Evolutionary conservation across 2,329 filamentous ascomycete species (phyloP).

Genomic region (Aureobasidium sp.): DNA sequence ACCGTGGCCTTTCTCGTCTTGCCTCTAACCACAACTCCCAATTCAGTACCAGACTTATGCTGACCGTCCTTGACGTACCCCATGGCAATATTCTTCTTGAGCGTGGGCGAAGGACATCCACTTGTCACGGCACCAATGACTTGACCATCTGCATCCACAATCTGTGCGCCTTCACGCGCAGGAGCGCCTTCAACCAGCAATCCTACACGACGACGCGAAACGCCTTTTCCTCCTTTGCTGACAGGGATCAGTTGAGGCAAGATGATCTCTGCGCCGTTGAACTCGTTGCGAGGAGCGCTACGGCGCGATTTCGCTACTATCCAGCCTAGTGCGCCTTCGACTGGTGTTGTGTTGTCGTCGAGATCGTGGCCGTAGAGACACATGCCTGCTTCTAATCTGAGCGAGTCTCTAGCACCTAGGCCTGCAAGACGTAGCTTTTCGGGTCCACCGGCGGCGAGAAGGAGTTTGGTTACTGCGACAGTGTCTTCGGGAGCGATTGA

Average conservation of each 20-base stretch:
- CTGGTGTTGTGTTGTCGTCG: constrained; percentile 66
- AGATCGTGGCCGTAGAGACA: constrained; percentile 99
- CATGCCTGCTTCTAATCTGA: constrained; percentile 94
- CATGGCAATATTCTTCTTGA: constrained; percentile 93
- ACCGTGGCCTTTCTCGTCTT: constrained; percentile 68
- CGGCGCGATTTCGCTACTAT: constrained; percentile 75
- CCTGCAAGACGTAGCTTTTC: constrained; percentile 74
- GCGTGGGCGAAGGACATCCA: constrained; percentile 78
- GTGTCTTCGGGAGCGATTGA: constrained; percentile 66
- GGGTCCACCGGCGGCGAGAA: constrained; percentile 52
- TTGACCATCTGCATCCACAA: constrained; percentile 58
- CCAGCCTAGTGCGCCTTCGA: constrained; percentile 65
- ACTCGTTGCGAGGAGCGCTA: constrained; percentile 49
- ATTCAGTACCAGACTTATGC: constrained; percentile 77
- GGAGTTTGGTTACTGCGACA: constrained; percentile 58
- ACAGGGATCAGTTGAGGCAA: constrained; percentile 67
- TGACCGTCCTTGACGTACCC: constrained; percentile 75
- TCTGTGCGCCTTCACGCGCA: constrained; percentile 78
- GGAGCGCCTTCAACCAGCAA: constrained; percentile 78
- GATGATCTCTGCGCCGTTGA: constrained; percentile 76
- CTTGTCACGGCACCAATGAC: constrained; percentile 78
- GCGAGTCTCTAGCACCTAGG: constrained; percentile 81
- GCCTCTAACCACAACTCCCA: constrained; percentile 70
- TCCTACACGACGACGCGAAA: constrained; percentile 68
- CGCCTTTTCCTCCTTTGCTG: constrained; percentile 64